phyloP scores from a whole-genome alignment of 2,329 filamentous ascomycete species.

The Alternaria tenuissima region DNA sequence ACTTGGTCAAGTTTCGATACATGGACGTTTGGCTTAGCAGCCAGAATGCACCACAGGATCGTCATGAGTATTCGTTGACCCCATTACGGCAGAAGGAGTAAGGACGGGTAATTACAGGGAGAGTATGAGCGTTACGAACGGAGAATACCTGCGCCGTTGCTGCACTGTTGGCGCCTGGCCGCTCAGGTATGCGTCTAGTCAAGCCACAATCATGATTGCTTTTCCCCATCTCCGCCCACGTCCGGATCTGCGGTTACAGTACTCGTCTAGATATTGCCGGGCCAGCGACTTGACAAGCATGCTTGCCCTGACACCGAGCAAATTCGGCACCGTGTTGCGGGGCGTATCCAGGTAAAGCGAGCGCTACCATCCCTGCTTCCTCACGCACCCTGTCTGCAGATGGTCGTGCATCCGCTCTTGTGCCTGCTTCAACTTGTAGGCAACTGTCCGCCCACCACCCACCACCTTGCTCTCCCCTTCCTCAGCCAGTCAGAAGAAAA shows the following conservation, averaged over 20 bases:
- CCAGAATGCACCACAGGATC: no score
- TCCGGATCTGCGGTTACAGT: neutral
- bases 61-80: no score
- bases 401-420: neutral
- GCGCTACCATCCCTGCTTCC: no score
- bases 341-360: no score
- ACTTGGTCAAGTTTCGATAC: no score
- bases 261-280: neutral
- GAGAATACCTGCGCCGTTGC: neutral
- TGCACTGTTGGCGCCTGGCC: neutral
- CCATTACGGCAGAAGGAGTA: no score
- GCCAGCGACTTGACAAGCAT: no score
- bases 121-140: neutral
- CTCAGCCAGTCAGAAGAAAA: neutral
- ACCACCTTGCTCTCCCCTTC: neutral
- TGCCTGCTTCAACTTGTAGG: neutral
- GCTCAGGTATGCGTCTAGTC: neutral
- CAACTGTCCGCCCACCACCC: neutral
- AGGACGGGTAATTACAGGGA: neutral
- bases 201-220: neutral
- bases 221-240: neutral
- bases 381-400: neutral
- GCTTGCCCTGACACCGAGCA: neutral
- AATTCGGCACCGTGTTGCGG: neutral
- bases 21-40: no score